Conservation (phyloP, 306 rosid species). For the Dicorynia guianensis region DNA sequence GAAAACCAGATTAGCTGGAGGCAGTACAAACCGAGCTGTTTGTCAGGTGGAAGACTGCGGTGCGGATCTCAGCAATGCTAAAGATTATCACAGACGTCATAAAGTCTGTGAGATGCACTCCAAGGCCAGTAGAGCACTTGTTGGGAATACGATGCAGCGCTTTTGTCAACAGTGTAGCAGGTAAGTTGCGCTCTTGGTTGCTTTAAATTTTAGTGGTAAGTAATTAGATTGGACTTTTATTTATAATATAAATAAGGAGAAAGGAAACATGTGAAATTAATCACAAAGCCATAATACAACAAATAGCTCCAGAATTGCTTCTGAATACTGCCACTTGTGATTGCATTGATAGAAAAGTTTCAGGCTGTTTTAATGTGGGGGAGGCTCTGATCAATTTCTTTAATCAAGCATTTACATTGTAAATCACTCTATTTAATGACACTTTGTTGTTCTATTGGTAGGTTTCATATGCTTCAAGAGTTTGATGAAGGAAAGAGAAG, state of each 20-base stretch:
- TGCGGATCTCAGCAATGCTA: conserved; percentile 81
- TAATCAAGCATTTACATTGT: not conserved
- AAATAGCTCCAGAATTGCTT: not conserved
- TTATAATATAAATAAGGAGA: not conserved
- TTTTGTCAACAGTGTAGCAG: conserved; percentile 99
- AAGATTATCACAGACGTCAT: conserved; percentile 88
- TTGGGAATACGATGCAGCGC: conserved; percentile 81
- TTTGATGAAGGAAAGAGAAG: conserved; percentile 78
- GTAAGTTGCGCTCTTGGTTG: conserved; percentile 50
- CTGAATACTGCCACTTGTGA: not conserved
- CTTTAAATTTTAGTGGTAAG: conserved; percentile 19
- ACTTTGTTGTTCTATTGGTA: conserved; percentile 30
- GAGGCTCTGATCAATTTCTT: not conserved
- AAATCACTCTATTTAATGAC: conserved; percentile 24
- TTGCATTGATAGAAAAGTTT: not conserved
- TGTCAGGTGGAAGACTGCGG: conserved; percentile 96
- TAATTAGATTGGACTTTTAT: conserved; percentile 15
- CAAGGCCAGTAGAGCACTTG: conserved; percentile 81
- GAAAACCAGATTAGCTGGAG: conserved; percentile 73
- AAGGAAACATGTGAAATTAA: conserved; percentile 20
- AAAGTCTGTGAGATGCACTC: conserved; percentile 94
- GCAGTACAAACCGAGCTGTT: conserved; percentile 62
- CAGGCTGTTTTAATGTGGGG: not conserved
- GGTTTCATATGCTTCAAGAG: conserved; percentile 70
- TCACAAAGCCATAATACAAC: not conserved